Percentiles rank a stretch among this genome's conserved stretches.
These are phyloP conservation scores for Stenogyne calaminthoides DNA, from an alignment of 305 asterid genomes.

Conservation along the genomic window DNA sequence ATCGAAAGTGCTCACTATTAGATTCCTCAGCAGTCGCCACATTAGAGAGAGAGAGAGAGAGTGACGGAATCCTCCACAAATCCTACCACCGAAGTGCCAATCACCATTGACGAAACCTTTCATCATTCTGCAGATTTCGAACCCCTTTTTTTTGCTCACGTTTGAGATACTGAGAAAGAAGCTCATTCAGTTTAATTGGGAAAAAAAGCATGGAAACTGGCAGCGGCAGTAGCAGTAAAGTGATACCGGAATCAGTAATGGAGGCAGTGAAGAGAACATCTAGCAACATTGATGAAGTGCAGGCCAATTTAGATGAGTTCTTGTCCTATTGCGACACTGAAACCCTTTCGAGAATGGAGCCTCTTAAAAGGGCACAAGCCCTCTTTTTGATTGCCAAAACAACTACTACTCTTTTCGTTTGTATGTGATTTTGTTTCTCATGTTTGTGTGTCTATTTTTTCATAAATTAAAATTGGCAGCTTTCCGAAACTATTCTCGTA, in stretches of 20 bases:
- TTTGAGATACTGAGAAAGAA: neutral
- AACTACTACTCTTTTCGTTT: conserved; percentile 67
- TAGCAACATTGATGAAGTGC: conserved; percentile 65
- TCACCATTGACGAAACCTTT: neutral
- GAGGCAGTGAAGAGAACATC: conserved; percentile 77
- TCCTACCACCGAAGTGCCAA: neutral
- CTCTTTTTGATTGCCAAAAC: conserved; percentile 71
- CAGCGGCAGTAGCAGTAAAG: conserved; percentile 40
- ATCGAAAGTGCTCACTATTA: neutral
- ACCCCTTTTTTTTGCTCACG: neutral
- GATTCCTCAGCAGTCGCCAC: conserved; percentile 4
- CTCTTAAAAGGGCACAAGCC: conserved; percentile 78
- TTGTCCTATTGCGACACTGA: conserved; percentile 63
- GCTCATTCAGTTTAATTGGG: conserved; percentile 10
- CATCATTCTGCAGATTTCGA: neutral
- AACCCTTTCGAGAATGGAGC: conserved; percentile 69
- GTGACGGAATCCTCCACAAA: neutral
- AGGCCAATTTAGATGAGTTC: conserved; percentile 62
- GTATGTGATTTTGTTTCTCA: conserved; percentile 40
- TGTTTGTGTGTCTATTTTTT: conserved; percentile 5
- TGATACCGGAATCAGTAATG: conserved; percentile 70
- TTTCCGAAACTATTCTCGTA: neutral
- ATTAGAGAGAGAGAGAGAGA: neutral
- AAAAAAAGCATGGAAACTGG: conserved; percentile 41
- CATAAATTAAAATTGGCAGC: conserved; percentile 4